A percentile compares a stretch with the other conserved stretches of the same genome.
These are phyloP conservation scores for Plantago lanceolata DNA, from an alignment of 305 asterid genomes.

Conservation along the genomic window DNA sequence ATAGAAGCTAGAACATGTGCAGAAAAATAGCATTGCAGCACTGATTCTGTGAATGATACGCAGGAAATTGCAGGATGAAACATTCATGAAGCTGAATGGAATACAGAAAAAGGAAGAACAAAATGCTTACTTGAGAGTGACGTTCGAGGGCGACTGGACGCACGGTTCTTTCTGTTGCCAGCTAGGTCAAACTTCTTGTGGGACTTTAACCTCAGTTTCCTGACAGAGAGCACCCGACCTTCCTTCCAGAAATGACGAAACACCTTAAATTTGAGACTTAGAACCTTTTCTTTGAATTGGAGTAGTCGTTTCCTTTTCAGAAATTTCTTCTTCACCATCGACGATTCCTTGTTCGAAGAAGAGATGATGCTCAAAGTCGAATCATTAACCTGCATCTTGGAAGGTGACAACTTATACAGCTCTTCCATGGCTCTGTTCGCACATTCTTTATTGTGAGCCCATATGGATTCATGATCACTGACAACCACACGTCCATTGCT, in stretches of 20 bases:
- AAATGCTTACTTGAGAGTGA: constrained; percentile 6
- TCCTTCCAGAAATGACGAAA: constrained; percentile 84
- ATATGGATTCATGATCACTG: constrained; percentile 40
- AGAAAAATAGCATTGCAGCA: neutral
- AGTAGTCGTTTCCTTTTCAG: constrained; percentile 43
- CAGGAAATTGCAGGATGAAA: neutral
- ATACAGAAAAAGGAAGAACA: neutral
- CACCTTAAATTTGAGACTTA: constrained; percentile 63
- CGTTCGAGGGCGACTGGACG: constrained; percentile 7
- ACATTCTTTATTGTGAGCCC: constrained; percentile 56
- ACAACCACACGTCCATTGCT: constrained; percentile 23
- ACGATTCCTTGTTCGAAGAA: constrained; percentile 31
- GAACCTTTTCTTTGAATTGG: constrained; percentile 62
- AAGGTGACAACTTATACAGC: constrained; percentile 55
- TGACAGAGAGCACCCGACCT: constrained; percentile 53
- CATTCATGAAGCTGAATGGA: neutral
- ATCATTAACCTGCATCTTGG: constrained; percentile 35
- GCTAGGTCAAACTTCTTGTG: constrained; percentile 63
- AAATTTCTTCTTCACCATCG: constrained; percentile 43
- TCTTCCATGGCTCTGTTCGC: constrained; percentile 47
- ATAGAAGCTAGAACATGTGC: neutral
- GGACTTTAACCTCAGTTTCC: constrained; percentile 63
- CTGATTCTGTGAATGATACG: neutral
- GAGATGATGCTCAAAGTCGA: constrained; percentile 31
- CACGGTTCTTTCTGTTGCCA: constrained; percentile 11